Percentiles rank a stretch among this genome's conserved stretches.
Evolutionary conservation across 2,329 filamentous ascomycete species (phyloP).

Genomic region (Dactylellina drechsleri): DNA sequence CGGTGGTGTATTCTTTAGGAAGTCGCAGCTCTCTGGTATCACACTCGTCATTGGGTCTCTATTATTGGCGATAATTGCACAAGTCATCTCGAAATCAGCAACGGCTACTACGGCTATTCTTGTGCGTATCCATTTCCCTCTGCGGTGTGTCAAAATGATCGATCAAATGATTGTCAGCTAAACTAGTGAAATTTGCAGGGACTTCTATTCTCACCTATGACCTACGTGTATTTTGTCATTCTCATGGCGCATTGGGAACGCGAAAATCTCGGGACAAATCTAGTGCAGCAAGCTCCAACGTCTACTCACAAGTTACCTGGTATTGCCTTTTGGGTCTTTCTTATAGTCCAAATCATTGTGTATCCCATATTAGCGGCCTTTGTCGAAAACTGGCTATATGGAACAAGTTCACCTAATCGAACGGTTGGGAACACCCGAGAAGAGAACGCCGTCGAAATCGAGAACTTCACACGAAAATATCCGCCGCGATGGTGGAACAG

Average conservation of each 20-base stretch:
- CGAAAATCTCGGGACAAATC: conserved; percentile 69
- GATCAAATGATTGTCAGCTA: neutral
- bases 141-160: neutral
- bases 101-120: conserved; percentile 75
- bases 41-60: conserved; percentile 77
- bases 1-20: conserved; percentile 84
- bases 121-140: conserved; percentile 5
- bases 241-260: conserved; percentile 81
- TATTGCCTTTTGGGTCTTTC: conserved; percentile 79
- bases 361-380: conserved; percentile 80
- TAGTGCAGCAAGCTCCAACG: conserved; percentile 71
- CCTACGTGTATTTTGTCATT: conserved; percentile 82
- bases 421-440: conserved; percentile 58
- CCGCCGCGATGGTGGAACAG: conserved; percentile 67
- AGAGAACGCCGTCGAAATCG: conserved; percentile 73
- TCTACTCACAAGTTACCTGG: conserved; percentile 77
- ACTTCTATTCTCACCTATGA: conserved; percentile 84
- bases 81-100: conserved; percentile 72
- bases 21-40: conserved; percentile 87
- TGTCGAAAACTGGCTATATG: conserved; percentile 78
- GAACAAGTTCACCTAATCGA: conserved; percentile 68
- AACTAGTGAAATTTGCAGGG: conserved; percentile 61
- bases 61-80: conserved; percentile 81
- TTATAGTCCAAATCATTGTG: conserved; percentile 78
- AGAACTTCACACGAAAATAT: conserved; percentile 81